phyloP scores from a whole-genome alignment of 2,329 filamentous ascomycete species.

The Chaetomium sp. region DNA sequence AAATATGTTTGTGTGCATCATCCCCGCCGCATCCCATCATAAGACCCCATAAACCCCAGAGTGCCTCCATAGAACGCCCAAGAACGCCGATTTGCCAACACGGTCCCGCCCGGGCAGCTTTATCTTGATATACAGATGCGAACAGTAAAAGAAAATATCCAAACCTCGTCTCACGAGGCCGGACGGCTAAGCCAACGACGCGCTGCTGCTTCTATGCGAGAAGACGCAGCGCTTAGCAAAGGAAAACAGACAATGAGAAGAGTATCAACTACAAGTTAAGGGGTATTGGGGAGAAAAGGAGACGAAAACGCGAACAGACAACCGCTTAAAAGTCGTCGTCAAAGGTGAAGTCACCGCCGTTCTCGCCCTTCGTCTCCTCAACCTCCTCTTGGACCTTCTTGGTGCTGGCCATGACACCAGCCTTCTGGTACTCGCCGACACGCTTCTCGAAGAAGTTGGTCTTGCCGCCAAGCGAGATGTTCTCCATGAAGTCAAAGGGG shows the following conservation, averaged over 20 bases:
- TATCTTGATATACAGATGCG: neutral
- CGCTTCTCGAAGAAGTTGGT: conserved; percentile 99
- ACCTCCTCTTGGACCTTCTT: conserved; percentile 55
- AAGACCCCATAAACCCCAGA: neutral
- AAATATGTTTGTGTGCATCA: neutral
- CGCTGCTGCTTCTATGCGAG: conserved; percentile 16
- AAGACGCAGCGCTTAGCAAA: conserved; percentile 8
- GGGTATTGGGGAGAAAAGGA: conserved; percentile 25
- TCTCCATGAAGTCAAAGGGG: conserved; percentile 99
- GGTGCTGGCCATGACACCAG: conserved; percentile 91
- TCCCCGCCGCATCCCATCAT: conserved; percentile 6
- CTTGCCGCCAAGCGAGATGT: conserved; percentile 97
- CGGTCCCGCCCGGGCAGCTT: conserved; percentile 11
- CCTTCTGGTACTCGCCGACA: conserved; percentile 98
- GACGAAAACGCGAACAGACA: conserved; percentile 17
- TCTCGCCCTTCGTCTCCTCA: conserved; percentile 42
- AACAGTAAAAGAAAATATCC: conserved; percentile 15
- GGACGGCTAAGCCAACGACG: conserved; percentile 4
- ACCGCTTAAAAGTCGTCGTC: conserved; percentile 86
- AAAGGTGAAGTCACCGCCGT: conserved; percentile 78
- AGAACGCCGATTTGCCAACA: conserved; percentile 5
- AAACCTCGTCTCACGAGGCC: conserved; percentile 6
- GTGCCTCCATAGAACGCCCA: conserved; percentile 5
- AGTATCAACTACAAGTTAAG: conserved; percentile 13
- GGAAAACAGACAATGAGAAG: neutral